Percentiles rank a stretch among this genome's conserved stretches.
These are phyloP conservation scores for Agaricus subrufescens DNA, from an alignment of 768 basidiomycete genomes.

Conservation along the genomic window DNA sequence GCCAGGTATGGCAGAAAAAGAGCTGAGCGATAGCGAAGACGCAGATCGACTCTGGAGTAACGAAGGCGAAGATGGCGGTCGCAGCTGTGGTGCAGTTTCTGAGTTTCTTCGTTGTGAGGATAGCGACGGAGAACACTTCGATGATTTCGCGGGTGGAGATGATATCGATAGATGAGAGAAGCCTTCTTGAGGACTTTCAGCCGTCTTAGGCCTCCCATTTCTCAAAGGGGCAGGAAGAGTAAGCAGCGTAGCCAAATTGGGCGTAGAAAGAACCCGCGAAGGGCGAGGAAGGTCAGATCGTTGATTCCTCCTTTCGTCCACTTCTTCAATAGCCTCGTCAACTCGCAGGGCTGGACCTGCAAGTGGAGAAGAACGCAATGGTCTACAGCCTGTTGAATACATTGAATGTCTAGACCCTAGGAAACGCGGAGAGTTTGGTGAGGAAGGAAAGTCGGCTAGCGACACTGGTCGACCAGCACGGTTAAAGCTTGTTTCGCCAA, in stretches of 20 bases:
- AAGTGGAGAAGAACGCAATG: conserved; percentile 38
- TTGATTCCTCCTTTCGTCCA: conserved; percentile 3
- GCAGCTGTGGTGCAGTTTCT: too few relatives aligned
- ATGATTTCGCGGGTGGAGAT: neutral
- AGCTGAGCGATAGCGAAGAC: neutral
- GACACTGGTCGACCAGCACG: neutral
- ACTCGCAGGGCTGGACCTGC: conserved; percentile 32
- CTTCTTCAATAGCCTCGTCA: conserved; percentile 12
- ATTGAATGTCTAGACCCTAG: conserved; percentile 12
- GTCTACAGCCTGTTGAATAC: conserved; percentile 18
- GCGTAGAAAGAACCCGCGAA: conserved; percentile 12
- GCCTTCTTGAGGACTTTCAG: neutral
- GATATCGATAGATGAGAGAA: neutral
- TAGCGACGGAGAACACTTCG: neutral
- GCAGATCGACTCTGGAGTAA: neutral
- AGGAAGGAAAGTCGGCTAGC: neutral
- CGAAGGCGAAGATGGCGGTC: too few relatives aligned
- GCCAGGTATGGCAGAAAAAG: too few relatives aligned
- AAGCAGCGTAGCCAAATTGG: conserved; percentile 14
- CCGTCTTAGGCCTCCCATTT: neutral
- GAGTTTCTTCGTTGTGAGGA: neutral
- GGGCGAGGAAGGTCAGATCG: neutral
- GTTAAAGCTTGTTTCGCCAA: neutral
- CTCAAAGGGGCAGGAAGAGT: neutral
- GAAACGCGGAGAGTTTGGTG: neutral